Conservation (phyloP, 2,329 filamentous ascomycete species). For the Penicillium sp. region DNA sequence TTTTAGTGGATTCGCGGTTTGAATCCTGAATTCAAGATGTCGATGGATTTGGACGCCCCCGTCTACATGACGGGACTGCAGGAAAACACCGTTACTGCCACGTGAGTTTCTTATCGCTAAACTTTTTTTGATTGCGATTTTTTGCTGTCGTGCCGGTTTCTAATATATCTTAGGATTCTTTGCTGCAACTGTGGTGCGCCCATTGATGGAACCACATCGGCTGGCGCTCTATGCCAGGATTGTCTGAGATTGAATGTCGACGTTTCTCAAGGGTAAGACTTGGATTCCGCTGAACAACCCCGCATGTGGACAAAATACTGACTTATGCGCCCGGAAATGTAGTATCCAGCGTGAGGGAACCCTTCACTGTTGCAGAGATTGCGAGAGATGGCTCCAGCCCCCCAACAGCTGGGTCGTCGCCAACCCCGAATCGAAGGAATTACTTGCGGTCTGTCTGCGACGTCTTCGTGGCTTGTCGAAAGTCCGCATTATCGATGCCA, state of each 20-base stretch:
- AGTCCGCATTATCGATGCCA: slow-evolving; percentile 91
- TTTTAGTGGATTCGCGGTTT: slow-evolving; percentile 5
- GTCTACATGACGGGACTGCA: slow-evolving; percentile 49
- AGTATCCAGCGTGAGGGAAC: slow-evolving; percentile 82
- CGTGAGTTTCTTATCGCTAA: slow-evolving; percentile 43
- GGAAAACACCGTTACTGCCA: slow-evolving; percentile 48
- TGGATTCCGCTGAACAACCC: not conserved
- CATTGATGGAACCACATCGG: slow-evolving; percentile 84
- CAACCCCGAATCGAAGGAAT: slow-evolving; percentile 81
- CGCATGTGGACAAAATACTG: not conserved
- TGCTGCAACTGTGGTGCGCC: slow-evolving; percentile 97
- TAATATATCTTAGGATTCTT: slow-evolving; percentile 65
- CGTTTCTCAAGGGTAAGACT: slow-evolving; percentile 69
- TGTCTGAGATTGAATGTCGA: slow-evolving; percentile 94
- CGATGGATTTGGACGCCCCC: slow-evolving; percentile 60
- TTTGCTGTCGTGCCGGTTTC: slow-evolving; percentile 13
- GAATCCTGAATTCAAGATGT: slow-evolving; percentile 25
- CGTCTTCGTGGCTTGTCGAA: slow-evolving; percentile 84
- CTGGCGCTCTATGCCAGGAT: slow-evolving; percentile 90
- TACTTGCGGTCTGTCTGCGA: slow-evolving; percentile 86
- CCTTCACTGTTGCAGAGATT: slow-evolving; percentile 89
- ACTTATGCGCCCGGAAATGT: not conserved
- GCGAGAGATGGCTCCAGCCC: slow-evolving; percentile 88
- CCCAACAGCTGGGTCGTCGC: slow-evolving; percentile 85
- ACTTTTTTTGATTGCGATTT: slow-evolving; percentile 7